Evolutionary conservation across 2,329 filamentous ascomycete genomes (phyloP).

Genomic region (Stagonosporopsis tanaceti): DNA sequence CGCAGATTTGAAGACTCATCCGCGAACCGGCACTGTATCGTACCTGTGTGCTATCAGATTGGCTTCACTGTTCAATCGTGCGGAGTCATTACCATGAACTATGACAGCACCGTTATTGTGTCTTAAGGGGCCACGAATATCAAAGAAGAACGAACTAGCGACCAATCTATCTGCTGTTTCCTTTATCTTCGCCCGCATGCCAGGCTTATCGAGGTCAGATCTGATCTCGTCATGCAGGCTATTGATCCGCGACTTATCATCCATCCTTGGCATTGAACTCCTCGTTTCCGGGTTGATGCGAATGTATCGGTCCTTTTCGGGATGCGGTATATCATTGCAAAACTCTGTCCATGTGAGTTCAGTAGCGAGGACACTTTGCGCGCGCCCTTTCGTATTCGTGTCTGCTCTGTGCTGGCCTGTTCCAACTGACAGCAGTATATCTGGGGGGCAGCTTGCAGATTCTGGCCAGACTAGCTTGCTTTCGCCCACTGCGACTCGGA

Average conservation of each 20-base stretch:
- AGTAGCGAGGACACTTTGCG: too few species aligned
- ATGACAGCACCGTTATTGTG: background rate
- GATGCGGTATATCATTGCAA: background rate
- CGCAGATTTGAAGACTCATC: background rate
- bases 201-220: background rate
- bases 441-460: background rate
- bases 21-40: background rate
- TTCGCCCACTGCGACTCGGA: background rate
- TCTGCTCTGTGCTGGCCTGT: background rate
- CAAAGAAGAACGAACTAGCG: background rate
- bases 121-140: background rate
- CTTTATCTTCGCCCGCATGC: background rate
- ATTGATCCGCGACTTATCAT: background rate
- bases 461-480: background rate
- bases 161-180: background rate
- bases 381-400: background rate
- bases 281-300: background rate
- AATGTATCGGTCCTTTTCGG: background rate
- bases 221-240: too few species aligned
- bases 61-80: too few species aligned
- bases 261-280: background rate
- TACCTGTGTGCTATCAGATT: background rate
- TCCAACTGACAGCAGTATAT: background rate
- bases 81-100: background rate
- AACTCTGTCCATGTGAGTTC: too few species aligned